A percentile compares a stretch with the other conserved stretches of the same genome.
Evolutionary conservation across 805 yeast species (phyloP).

Genomic region (Pichia gijzeniarum): DNA sequence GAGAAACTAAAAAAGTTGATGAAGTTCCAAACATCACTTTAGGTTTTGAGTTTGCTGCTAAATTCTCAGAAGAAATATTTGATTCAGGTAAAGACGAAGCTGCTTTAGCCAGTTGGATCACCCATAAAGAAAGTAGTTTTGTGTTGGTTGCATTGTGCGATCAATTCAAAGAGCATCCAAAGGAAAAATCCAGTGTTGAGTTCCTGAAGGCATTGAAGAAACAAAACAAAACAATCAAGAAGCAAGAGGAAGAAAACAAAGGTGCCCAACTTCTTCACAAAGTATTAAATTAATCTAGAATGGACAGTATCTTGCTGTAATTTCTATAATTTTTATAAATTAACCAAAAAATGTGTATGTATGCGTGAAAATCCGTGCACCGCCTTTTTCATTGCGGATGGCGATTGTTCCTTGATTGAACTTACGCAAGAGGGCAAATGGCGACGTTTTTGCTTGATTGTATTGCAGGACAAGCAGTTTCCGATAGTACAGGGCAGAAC

Average conservation of each 20-base stretch:
- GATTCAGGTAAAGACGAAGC: conserved; percentile 48
- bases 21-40: conserved; percentile 38
- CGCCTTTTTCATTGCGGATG: too few relatives aligned
- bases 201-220: conserved; percentile 51
- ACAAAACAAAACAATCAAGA: conserved; percentile 37
- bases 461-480: background rate
- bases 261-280: conserved; percentile 53
- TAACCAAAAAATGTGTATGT: too few relatives aligned
- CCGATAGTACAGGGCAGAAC: background rate
- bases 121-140: conserved; percentile 62
- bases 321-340: too few relatives aligned
- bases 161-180: conserved; percentile 39
- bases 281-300: conserved; percentile 19
- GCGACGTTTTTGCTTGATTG: too few relatives aligned
- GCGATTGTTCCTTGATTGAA: too few relatives aligned
- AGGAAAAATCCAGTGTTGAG: conserved; percentile 35
- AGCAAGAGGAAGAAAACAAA: conserved; percentile 44
- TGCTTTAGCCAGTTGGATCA: conserved; percentile 56
- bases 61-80: conserved; percentile 37
- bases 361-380: too few relatives aligned
- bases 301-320: too few relatives aligned
- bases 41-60: conserved; percentile 56
- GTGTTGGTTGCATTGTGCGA: conserved; percentile 78
- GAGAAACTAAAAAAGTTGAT: conserved; percentile 47
- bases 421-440: conserved; percentile 15